A percentile compares a stretch with the other conserved stretches of the same genome.
phyloP scores from a whole-genome alignment of 2,329 filamentous ascomycete genomes.

The Aureobasidium sp. region DNA sequence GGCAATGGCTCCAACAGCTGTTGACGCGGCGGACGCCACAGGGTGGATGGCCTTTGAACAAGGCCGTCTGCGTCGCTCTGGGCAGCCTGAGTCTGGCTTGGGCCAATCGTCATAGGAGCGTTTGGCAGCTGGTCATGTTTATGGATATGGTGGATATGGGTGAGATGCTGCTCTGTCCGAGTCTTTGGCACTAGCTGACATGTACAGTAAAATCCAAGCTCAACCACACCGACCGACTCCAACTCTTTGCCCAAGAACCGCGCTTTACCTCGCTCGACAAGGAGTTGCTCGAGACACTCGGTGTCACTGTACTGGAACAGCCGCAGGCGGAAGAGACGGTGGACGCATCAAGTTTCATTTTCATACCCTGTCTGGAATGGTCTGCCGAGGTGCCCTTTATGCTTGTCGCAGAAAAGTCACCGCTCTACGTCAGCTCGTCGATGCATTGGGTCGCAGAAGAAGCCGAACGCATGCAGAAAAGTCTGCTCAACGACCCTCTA shows the following conservation, averaged over 20 bases:
- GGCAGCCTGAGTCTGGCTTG: conserved; percentile 28
- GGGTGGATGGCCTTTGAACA: conserved; percentile 22
- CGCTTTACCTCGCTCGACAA: conserved; percentile 25
- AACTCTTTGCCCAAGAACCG: conserved; percentile 27
- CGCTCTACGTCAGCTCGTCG: conserved; percentile 16
- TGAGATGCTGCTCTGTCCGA: neutral
- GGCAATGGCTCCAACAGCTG: conserved; percentile 7
- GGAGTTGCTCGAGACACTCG: conserved; percentile 23
- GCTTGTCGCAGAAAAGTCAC: neutral
- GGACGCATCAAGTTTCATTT: conserved; percentile 10
- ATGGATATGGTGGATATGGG: conserved; percentile 23
- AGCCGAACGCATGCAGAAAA: neutral
- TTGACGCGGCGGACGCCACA: conserved; percentile 18
- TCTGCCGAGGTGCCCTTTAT: conserved; percentile 14
- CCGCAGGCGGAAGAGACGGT: conserved; percentile 10
- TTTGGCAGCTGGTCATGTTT: conserved; percentile 29
- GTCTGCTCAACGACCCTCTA: neutral
- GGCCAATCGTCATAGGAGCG: conserved; percentile 24
- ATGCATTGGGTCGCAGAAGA: conserved; percentile 13
- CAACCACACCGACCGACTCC: conserved; percentile 7
- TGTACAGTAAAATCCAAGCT: conserved; percentile 9
- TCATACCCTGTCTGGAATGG: conserved; percentile 17
- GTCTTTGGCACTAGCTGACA: neutral
- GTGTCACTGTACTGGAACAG: conserved; percentile 20
- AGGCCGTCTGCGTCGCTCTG: conserved; percentile 27